These are phyloP conservation scores for Cordyceps farinosa DNA, from an alignment of 2,329 filamentous ascomycete species.

Conservation along the genomic window DNA sequence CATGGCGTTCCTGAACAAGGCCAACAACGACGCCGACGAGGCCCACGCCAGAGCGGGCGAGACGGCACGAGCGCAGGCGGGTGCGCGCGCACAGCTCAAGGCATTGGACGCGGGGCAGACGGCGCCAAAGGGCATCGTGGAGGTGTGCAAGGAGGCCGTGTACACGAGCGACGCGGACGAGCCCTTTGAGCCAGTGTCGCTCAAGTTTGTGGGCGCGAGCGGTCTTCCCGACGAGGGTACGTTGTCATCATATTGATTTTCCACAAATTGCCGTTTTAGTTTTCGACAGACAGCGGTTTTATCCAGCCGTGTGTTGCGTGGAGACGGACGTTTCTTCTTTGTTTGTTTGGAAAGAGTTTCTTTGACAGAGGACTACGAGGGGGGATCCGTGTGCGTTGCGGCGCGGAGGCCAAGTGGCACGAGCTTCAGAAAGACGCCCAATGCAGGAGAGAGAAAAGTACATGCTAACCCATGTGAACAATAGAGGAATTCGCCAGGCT, in stretches of 20 bases:
- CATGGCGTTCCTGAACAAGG: slow-evolving; percentile 79
- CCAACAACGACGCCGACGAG: slow-evolving; percentile 72
- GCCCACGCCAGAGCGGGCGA: slow-evolving; percentile 40
- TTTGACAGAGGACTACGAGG: no score
- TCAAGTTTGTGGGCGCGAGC: slow-evolving; percentile 54
- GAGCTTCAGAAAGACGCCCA: no score
- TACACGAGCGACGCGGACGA: slow-evolving; percentile 84
- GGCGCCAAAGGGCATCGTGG: slow-evolving; percentile 57
- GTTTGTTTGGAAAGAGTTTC: no score
- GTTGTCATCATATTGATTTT: no score
- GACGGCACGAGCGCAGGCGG: slow-evolving; percentile 23
- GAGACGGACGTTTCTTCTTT: no score
- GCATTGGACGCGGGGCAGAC: slow-evolving; percentile 49
- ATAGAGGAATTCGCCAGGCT: slow-evolving; percentile 67
- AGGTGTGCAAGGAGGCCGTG: slow-evolving; percentile 51
- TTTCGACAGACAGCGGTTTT: no score
- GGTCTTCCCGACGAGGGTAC: slow-evolving; percentile 60
- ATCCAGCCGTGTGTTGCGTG: no score
- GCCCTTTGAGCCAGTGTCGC: slow-evolving; percentile 72
- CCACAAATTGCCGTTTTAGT: no score
- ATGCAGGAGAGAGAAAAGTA: no score
- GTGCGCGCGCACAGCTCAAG: slow-evolving; percentile 42
- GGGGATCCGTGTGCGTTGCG: no score
- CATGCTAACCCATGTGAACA: slow-evolving; percentile 4
- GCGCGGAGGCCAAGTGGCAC: no score